Evolutionary conservation across 768 basidiomycete species (phyloP).

Genomic region (Suillus occidentalis): DNA sequence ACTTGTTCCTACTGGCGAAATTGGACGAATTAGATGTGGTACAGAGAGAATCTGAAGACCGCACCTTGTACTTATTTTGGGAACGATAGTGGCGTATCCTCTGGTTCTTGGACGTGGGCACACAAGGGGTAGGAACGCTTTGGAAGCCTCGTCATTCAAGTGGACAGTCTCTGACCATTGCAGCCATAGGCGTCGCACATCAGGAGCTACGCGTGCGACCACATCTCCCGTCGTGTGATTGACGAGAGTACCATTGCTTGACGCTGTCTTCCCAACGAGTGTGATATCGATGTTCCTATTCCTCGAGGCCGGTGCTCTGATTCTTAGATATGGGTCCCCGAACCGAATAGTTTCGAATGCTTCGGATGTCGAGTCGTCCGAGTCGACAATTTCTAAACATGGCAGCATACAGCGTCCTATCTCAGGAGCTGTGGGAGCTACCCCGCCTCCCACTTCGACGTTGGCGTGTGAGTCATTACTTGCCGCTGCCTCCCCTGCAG

Average conservation of each 20-base stretch:
- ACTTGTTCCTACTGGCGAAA: neutral
- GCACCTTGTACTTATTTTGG: neutral
- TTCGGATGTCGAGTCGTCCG: conserved; percentile 18
- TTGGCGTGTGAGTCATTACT: conserved; percentile 33
- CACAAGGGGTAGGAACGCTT: neutral
- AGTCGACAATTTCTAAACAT: conserved; percentile 25
- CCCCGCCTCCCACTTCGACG: conserved; percentile 31
- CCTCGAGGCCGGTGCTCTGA: conserved; percentile 3
- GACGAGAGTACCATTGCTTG: conserved; percentile 32
- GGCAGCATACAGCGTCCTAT: conserved; percentile 32
- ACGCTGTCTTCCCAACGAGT: conserved; percentile 40
- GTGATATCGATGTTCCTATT: conserved; percentile 22
- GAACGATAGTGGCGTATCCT: neutral
- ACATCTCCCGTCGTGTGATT: conserved; percentile 39
- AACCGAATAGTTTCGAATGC: conserved; percentile 27
- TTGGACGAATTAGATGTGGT: neutral
- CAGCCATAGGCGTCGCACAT: conserved; percentile 33
- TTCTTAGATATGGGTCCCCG: conserved; percentile 23
- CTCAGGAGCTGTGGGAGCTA: conserved; percentile 18
- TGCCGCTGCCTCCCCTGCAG: conserved; percentile 40
- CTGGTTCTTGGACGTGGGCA: neutral
- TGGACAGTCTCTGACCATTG: conserved; percentile 24
- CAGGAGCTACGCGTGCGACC: conserved; percentile 16
- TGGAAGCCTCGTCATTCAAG: conserved; percentile 12
- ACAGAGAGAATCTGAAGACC: neutral